Evolutionary conservation across 83 land plant species (phyloP).

Genomic region (Picea engelmannii): DNA sequence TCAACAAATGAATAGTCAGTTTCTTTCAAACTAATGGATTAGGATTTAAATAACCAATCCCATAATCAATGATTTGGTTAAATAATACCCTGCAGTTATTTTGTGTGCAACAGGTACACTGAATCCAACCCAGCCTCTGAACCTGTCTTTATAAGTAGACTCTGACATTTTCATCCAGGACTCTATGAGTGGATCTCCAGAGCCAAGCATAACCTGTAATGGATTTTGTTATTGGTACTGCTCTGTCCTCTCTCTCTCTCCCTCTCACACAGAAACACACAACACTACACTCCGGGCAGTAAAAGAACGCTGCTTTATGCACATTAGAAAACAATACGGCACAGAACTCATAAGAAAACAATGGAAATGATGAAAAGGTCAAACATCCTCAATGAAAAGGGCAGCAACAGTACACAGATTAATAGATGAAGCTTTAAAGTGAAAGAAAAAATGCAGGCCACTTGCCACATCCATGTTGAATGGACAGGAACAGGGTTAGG

Average conservation of each 20-base stretch:
- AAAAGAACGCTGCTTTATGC: too few species aligned
- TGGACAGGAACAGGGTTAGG: too few species aligned
- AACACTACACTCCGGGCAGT: too few species aligned
- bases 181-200: constrained; percentile 76
- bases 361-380: too few species aligned
- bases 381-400: too few species aligned
- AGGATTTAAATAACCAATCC: background rate
- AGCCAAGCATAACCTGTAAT: constrained; percentile 92
- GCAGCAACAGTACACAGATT: too few species aligned
- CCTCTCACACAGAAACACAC: too few species aligned
- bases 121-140: constrained; percentile 98
- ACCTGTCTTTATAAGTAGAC: constrained; percentile 63
- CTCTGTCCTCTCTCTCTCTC: background rate
- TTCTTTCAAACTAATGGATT: background rate
- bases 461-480: too few species aligned
- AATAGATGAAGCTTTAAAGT: too few species aligned
- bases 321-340: too few species aligned
- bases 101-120: constrained; percentile 84
- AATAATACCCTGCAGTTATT: constrained; percentile 87
- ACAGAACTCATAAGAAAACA: too few species aligned
- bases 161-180: constrained; percentile 87
- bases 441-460: too few species aligned
- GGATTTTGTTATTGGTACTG: background rate
- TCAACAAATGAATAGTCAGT: background rate
- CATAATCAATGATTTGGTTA: background rate